Evolutionary conservation across 2,329 filamentous ascomycete species (phyloP).

Genomic region (Neophaeococcomyces mojaviensis): DNA sequence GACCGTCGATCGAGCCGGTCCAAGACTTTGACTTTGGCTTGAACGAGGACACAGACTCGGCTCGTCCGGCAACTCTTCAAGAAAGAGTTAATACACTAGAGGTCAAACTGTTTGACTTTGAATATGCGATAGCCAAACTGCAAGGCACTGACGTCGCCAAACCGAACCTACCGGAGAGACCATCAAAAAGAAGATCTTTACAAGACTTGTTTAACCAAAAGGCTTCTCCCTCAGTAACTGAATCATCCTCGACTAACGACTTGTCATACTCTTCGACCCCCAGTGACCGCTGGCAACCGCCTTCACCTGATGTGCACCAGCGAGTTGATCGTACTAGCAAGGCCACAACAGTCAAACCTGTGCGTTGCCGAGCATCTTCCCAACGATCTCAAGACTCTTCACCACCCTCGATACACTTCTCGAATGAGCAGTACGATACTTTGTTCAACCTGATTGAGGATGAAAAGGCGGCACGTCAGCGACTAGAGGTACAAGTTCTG

Average conservation of each 20-base stretch:
- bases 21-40: constrained; percentile 24
- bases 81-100: constrained; percentile 43
- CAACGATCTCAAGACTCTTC: constrained; percentile 13
- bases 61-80: constrained; percentile 33
- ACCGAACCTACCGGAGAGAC: constrained; percentile 9
- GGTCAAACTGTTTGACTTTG: constrained; percentile 44
- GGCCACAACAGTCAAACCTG: constrained; percentile 19
- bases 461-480: constrained; percentile 39
- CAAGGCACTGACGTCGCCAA: constrained; percentile 29
- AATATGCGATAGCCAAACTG: constrained; percentile 43
- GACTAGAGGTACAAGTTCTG: constrained; percentile 37
- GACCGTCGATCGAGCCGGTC: constrained; percentile 12
- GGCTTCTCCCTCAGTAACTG: neutral
- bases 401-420: constrained; percentile 16
- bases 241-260: constrained; percentile 9
- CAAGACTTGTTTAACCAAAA: constrained; percentile 10
- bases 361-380: constrained; percentile 11
- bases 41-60: constrained; percentile 25
- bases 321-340: constrained; percentile 17
- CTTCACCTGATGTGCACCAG: neutral
- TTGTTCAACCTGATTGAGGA: constrained; percentile 39
- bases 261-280: constrained; percentile 19
- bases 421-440: constrained; percentile 41
- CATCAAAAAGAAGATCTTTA: constrained; percentile 6
- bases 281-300: constrained; percentile 6